These are phyloP conservation scores for Platanus orientalis DNA, from an alignment of 164 flowering plant genomes.

Conservation along the genomic window DNA sequence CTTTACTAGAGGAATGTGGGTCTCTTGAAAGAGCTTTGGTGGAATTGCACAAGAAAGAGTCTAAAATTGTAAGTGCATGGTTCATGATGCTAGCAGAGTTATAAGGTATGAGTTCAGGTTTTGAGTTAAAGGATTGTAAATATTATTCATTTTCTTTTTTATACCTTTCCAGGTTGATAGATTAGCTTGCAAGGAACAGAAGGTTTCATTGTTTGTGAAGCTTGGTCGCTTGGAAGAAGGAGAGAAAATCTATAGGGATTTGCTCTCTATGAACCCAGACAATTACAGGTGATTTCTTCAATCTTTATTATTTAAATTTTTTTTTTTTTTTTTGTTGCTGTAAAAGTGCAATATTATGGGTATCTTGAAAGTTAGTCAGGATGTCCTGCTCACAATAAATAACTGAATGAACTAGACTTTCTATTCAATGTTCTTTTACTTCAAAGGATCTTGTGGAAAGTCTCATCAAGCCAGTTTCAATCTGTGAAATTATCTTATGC, in stretches of 20 bases:
- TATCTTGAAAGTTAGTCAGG: no score
- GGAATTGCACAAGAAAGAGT: conserved; percentile 72
- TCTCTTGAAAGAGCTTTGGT: conserved; percentile 70
- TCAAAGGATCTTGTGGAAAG: no score
- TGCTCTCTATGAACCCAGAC: conserved; percentile 94
- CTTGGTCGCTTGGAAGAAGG: conserved; percentile 69
- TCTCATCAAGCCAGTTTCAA: no score
- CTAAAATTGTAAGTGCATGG: conserved; percentile 72
- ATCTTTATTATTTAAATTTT: no score
- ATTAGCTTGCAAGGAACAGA: conserved; percentile 75
- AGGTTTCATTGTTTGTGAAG: conserved; percentile 78
- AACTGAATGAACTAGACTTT: no score
- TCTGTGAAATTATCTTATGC: no score
- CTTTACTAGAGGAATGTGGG: conserved; percentile 82
- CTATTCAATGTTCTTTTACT: no score
- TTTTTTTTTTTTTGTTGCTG: no score
- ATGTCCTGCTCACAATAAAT: no score
- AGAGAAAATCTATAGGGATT: conserved; percentile 53
- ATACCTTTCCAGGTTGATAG: conserved; percentile 65
- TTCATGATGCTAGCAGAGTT: not conserved
- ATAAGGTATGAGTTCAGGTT: not conserved
- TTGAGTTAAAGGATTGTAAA: not conserved
- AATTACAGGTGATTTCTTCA: conserved; percentile 66
- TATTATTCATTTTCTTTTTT: not conserved
- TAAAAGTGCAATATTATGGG: no score